These are phyloP conservation scores for Rhytidhysteron rufulum DNA, from an alignment of 2,329 filamentous ascomycete species.

Conservation along the genomic window DNA sequence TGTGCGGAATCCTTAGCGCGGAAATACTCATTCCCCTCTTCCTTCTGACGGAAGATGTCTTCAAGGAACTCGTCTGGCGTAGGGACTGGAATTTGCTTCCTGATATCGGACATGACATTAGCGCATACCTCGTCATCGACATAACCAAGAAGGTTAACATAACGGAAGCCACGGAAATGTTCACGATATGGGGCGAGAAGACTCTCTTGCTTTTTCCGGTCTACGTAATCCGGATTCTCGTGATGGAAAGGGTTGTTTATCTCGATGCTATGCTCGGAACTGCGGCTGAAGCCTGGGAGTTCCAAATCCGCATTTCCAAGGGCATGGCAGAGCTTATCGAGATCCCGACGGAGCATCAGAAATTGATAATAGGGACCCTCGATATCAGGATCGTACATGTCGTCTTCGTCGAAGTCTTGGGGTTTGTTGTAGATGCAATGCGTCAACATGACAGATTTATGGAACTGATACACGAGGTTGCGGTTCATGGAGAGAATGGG, in stretches of 20 bases:
- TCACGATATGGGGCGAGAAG: neutral
- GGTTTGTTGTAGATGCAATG: neutral
- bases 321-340: neutral
- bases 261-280: neutral
- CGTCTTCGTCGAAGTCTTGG: neutral
- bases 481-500: neutral
- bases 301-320: neutral
- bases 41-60: neutral
- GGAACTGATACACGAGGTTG: neutral
- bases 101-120: neutral
- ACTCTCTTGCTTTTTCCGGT: neutral
- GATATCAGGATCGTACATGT: neutral
- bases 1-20: neutral
- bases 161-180: neutral
- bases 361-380: neutral
- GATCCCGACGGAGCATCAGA: conserved; percentile 1
- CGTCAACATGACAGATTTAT: neutral
- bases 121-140: neutral
- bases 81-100: neutral
- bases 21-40: neutral
- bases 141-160: neutral
- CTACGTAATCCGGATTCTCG: neutral
- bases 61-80: neutral
- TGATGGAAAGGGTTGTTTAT: neutral
- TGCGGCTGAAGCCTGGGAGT: neutral